phyloP scores from a whole-genome alignment of 768 basidiomycete species.

The Pholiota conissans region DNA sequence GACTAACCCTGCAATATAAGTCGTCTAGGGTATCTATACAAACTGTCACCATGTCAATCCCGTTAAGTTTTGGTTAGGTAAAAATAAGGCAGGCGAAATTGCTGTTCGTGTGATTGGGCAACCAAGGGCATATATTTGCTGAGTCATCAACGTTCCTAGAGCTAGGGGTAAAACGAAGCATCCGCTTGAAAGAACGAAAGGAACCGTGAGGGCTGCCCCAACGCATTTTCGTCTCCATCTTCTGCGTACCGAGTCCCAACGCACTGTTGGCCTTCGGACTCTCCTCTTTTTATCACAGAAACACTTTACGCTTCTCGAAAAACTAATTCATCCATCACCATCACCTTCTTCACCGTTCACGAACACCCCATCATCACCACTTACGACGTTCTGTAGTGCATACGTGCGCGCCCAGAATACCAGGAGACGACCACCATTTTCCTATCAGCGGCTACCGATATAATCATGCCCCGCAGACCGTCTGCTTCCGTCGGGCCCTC shows the following conservation, averaged over 20 bases:
- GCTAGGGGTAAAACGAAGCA: not conserved
- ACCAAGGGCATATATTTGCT: not conserved
- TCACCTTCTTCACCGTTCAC: not conserved
- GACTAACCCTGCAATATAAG: too few species aligned
- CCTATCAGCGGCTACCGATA: not conserved
- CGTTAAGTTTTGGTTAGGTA: not conserved
- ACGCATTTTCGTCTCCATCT: too few species aligned
- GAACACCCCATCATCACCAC: not conserved
- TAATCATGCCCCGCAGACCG: constrained; percentile 53
- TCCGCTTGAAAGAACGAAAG: not conserved
- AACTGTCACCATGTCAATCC: not conserved
- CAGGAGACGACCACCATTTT: constrained; percentile 3
- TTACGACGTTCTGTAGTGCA: not conserved
- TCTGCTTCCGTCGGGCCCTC: constrained; percentile 53
- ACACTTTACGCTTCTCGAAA: too few species aligned
- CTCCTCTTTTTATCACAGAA: too few species aligned
- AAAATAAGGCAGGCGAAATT: not conserved
- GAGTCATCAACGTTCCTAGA: not conserved
- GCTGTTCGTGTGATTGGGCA: not conserved
- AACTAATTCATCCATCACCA: too few species aligned
- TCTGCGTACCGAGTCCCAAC: too few species aligned
- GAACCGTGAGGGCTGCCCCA: not conserved
- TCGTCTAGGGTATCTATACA: not conserved
- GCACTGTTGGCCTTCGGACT: too few species aligned
- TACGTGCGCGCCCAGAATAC: not conserved